These are phyloP conservation scores for Colletotrichum viniferum DNA, from an alignment of 2,329 filamentous ascomycete species.

Conservation along the genomic window DNA sequence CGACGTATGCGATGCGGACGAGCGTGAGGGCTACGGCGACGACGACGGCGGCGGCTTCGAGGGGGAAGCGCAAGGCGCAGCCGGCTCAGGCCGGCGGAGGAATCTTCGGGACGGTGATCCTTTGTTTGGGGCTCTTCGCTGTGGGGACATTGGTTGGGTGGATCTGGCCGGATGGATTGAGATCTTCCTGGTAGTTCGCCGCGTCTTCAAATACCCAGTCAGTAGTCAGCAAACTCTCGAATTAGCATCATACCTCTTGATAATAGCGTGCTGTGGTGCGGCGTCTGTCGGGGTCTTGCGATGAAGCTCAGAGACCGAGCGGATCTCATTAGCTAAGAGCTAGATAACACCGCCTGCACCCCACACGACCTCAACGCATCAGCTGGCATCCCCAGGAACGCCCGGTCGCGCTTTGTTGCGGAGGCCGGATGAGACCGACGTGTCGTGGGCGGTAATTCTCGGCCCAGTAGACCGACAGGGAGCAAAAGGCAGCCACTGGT, in stretches of 20 bases:
- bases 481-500: not conserved
- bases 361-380: constrained; percentile 10
- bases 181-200: not conserved
- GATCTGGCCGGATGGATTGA: constrained; percentile 12
- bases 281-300: not conserved
- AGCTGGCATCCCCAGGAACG: constrained; percentile 3
- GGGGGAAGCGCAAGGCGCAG: not conserved
- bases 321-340: constrained; percentile 17
- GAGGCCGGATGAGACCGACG: not conserved
- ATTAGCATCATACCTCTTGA: not conserved
- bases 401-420: constrained; percentile 11
- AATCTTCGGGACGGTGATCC: not conserved
- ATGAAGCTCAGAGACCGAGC: not conserved
- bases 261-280: not conserved
- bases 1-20: not conserved
- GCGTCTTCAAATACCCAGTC: not conserved
- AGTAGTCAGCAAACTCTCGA: not conserved
- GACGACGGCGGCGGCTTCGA: not conserved
- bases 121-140: not conserved
- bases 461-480: not conserved
- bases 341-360: constrained; percentile 6
- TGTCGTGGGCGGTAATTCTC: not conserved
- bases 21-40: not conserved
- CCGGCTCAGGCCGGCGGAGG: not conserved
- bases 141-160: constrained; percentile 3